Base-by-base conservation (phyloP, 805 yeast species). In the Metschnikowia vanudenii region DNA sequence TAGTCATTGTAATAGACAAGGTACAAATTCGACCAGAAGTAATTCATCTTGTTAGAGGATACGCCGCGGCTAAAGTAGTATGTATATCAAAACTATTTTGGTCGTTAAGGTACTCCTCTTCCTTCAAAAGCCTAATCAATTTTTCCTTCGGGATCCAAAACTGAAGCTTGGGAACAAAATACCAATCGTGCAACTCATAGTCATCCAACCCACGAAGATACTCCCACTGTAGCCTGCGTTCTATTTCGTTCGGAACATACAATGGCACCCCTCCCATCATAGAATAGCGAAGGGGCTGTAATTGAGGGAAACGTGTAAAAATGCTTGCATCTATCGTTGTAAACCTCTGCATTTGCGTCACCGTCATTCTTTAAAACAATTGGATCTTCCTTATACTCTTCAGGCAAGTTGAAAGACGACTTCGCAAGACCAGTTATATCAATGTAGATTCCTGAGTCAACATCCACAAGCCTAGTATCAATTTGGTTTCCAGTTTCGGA, bases 111-210 rank as follows among this genome's bases (percentile, higher is more conserved):
- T 36, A 39, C 14, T 47, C 48, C n/a, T 24, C 31, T 17, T 43
- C 47, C 1, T 44, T 37, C n/a, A 63, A 61, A 2, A 51, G 16
- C 13, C 18, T 14, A 3, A 17, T 34, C 18, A 56, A 18, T 18
- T 51, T 50, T 11, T 49, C 49, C 18, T 51, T 39, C 37, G 20
- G 26, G 20, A 61, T 44, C 65, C 65, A 61, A 22, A 60, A 46
- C 31, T 53, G 47, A 18, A 61, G 37, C 35, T 42, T 44, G 10
- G 52, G 55, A 12, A 59, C 56, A 39, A 52, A 53, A 35, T 36
- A 47, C 57, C 57, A 52, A 30, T 39, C 50, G 18, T 28, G 22
- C 31, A 34, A 52, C 35, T 52, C 52, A 9, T 31, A 39, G 11
- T 16, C 24, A 26, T 41, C 46, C 18, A 53, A 28, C 1, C 63